Evolutionary conservation across 164 flowering plant genomes (phyloP).

Genomic region (Berberis vulgaris): DNA sequence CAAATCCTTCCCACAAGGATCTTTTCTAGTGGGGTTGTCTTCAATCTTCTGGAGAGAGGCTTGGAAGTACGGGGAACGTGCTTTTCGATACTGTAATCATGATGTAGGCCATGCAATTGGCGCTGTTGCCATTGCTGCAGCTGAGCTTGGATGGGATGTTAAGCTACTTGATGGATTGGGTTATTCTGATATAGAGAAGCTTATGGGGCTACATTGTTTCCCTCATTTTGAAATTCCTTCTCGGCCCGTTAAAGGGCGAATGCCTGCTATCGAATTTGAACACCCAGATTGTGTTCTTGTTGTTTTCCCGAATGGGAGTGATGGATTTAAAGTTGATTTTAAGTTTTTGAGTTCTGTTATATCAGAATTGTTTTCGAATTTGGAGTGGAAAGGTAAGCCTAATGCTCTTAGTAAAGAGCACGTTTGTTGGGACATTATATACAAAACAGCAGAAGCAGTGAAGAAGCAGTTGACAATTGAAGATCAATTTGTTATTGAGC

Average conservation of each 20-base stretch:
- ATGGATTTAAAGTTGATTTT: constrained; percentile 42
- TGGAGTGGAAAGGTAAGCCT: constrained; percentile 77
- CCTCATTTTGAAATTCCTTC: constrained; percentile 39
- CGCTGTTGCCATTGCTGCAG: constrained; percentile 74
- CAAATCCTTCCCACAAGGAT: constrained; percentile 34
- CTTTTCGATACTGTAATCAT: constrained; percentile 84
- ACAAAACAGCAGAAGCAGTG: constrained; percentile 67
- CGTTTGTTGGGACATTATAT: constrained; percentile 80
- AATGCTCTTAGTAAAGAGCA: constrained; percentile 82
- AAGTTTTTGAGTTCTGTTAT: constrained; percentile 37
- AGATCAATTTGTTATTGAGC: constrained; percentile 18
- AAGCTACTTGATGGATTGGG: constrained; percentile 79
- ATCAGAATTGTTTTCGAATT: constrained; percentile 24
- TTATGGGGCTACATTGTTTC: constrained; percentile 52
- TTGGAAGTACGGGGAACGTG: constrained; percentile 94
- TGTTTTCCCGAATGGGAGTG: constrained; percentile 50
- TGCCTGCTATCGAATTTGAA: constrained; percentile 78
- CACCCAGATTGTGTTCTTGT: constrained; percentile 80
- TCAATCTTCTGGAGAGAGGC: constrained; percentile 96
- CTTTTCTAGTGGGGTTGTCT: constrained; percentile 65
- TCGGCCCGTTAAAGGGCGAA: constrained; percentile 41
- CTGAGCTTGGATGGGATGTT: constrained; percentile 80
- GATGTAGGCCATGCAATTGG: constrained; percentile 90
- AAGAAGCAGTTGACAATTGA: constrained; percentile 50
- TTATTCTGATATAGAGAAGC: constrained; percentile 44